Base-by-base conservation (phyloP, 331 rosid species). In the Quercus phellos region DNA sequence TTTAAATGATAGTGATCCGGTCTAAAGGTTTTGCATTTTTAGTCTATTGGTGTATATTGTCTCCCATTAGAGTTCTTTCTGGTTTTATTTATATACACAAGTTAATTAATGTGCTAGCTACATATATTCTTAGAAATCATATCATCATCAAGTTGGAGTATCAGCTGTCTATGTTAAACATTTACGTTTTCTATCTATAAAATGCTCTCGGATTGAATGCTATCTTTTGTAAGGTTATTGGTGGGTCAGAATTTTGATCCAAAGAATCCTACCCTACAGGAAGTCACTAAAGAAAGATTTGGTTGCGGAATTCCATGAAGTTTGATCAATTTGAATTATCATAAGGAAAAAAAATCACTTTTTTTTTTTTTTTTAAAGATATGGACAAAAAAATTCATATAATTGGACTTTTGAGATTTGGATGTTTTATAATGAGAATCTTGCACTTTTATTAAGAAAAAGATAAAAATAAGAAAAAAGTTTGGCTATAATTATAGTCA, bases 1-100 rank as follows among this genome's bases (percentile, higher is more conserved):
- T 75, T 34, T 60, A 76, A 70, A 38, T 79, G 14, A 77, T 35
- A 42, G 77, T 80, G 75, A 64, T 77, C 42, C 78, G 77, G 83
- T 85, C 79, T 63, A 79, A 76, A 70, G 71, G 43, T 73, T 66
- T 38, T 70, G 70, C 14, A 50, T 27, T 17, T 69, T 30, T 68
- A 53, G 61, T 64, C 72, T 74, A 69, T 9, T 75, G 53, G 74
- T 54, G 46, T 38, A 38, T 38, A 72, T 42, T 61, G 11, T 76
- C 55, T 76, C 27, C 10, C 53, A 5, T 43, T 21, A 55, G 59
- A 12, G 29, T 22, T 68, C 80, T 21, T 5, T 56, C 51, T 32
- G 13, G 10, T 68, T 77, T 54, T 68, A 51, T 56, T 54, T 68
- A 51, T 56, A 56, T 56, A 11, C 17, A 46, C 53, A 46, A 46